phyloP scores from a whole-genome alignment of 106 monocot species.

The Dioscorea zingiberensis region DNA sequence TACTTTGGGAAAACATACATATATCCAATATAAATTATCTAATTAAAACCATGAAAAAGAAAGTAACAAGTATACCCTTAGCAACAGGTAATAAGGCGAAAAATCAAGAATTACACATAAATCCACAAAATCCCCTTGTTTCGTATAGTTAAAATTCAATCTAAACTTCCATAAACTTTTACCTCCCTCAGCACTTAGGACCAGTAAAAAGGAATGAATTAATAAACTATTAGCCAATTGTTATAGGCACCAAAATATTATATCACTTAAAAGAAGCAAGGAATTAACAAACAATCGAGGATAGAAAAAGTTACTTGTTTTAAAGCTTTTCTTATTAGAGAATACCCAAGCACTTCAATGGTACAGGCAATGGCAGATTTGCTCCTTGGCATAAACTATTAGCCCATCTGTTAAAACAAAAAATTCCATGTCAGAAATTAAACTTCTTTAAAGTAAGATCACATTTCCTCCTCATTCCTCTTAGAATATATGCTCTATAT shows the following conservation, averaged over 20 bases:
- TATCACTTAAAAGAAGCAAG: neutral
- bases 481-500: neutral
- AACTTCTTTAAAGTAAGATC: neutral
- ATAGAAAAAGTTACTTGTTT: no score
- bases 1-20: no score
- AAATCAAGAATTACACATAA: no score
- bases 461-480: neutral
- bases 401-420: constrained; percentile 62
- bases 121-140: no score
- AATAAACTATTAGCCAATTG: no score
- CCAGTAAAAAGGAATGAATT: neutral
- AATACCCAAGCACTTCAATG: constrained; percentile 60
- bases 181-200: neutral
- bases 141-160: no score
- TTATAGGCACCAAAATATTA: no score
- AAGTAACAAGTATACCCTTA: no score
- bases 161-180: neutral
- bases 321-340: neutral
- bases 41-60: neutral
- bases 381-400: constrained; percentile 93
- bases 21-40: neutral
- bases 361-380: constrained; percentile 72
- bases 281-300: neutral
- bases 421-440: neutral
- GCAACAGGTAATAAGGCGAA: no score